These are phyloP conservation scores for Neophaeococcomyces aloes DNA, from an alignment of 2,329 filamentous ascomycete genomes.

Conservation along the genomic window DNA sequence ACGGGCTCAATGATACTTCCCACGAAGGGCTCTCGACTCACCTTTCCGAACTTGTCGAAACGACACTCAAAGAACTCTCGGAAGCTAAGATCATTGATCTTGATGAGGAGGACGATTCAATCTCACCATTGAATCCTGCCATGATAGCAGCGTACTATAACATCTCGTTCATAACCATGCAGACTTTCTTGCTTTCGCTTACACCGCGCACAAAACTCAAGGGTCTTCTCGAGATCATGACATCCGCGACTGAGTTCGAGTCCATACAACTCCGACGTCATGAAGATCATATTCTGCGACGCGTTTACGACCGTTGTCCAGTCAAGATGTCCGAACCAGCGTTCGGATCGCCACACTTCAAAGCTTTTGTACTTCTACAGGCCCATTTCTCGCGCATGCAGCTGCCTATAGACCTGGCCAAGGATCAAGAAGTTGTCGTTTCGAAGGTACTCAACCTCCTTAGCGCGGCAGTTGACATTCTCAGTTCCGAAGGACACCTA, in stretches of 20 bases:
- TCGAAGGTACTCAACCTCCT: constrained; percentile 77
- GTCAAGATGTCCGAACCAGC: constrained; percentile 85
- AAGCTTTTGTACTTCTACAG: constrained; percentile 92
- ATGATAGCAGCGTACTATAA: constrained; percentile 99
- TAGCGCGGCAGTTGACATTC: constrained; percentile 84
- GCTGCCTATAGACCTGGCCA: constrained; percentile 85
- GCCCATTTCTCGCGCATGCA: constrained; percentile 98
- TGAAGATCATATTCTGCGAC: constrained; percentile 74
- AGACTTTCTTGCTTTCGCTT: constrained; percentile 89
- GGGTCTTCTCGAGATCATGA: constrained; percentile 91
- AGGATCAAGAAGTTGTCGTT: constrained; percentile 84
- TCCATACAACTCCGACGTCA: constrained; percentile 87
- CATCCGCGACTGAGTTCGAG: constrained; percentile 93
- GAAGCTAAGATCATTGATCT: constrained; percentile 94
- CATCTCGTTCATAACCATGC: constrained; percentile 98
- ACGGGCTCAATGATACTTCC: constrained; percentile 75
- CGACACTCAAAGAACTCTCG: constrained; percentile 75
- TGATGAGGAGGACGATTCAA: constrained; percentile 83
- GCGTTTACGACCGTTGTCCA: constrained; percentile 87
- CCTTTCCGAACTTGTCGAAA: constrained; percentile 88
- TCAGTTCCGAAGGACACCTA: constrained; percentile 88
- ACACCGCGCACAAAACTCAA: constrained; percentile 87
- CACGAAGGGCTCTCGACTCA: constrained; percentile 90
- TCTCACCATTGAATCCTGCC: constrained; percentile 83
- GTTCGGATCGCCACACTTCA: constrained; percentile 94